Base-by-base conservation (phyloP, 192 early-diverging fungal genomes). In the Phlyctochytrium arcticum region DNA sequence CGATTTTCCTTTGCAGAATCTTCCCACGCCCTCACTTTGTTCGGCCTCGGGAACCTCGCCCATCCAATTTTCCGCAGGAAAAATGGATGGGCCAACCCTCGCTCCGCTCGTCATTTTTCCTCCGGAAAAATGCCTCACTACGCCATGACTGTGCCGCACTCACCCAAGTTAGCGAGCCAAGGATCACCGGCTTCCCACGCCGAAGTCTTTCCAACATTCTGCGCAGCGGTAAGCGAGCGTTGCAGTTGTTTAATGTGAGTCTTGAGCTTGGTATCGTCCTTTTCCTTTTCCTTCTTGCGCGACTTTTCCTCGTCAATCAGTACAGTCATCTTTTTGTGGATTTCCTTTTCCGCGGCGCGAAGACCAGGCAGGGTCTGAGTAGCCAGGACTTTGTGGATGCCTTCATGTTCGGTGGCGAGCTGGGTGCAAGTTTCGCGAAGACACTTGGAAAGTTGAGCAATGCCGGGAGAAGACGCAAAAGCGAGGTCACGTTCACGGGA, bases 281-380 rank as follows among this genome's bases (percentile, higher is more conserved):
- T 57, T 33, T 67, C 47, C 47, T 50, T 67, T 19, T 65, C 53
- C 54, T 65, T 65, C 44, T 29, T 65, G 15, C 54, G 19, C 8
- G 19, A 39, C 35, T 48, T 54, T 27, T 65, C 53, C 9, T 67
- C 65, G 19, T 42, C 24, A 36, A 50, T 51, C 55, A 67, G 29
- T 48, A 21, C 65, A 49, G 29, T 37, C 65, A 67, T 57, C 33
- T 35, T 44, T 23, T 24, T 15, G 47, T 48, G 54, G 0, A 67
- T 31, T 39, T 67, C 65, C 55, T 46, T 59, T 35, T 48, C 42
- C 29, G 58, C 12, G 6, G 32, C 10, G n/a, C 49, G 48, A 37
- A 67, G 36, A 10, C 44, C 48, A 5, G 65, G 54, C 0, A 67
- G 23, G 5, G 65, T 67, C 47, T 67, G 65, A 5, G 12, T 19